phyloP scores from a whole-genome alignment of 1,139 yeast species.

The Hansenula sp. region DNA sequence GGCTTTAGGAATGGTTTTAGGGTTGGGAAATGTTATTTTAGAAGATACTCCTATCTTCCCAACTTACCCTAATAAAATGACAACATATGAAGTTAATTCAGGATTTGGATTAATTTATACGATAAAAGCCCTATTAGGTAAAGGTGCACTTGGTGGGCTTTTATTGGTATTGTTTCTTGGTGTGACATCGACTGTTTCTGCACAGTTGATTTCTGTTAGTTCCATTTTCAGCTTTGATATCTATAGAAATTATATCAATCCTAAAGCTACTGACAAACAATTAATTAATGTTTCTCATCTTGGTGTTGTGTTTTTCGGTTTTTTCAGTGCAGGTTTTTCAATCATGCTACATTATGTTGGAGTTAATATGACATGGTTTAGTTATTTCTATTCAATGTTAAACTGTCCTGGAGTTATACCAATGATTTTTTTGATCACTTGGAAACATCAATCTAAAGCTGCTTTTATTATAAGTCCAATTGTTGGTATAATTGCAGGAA shows the following conservation, averaged over 20 bases:
- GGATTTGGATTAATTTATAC: constrained; percentile 50
- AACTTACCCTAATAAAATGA: constrained; percentile 39
- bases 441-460: constrained; percentile 36
- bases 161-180: constrained; percentile 45
- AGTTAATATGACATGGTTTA: constrained; percentile 41
- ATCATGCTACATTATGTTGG: constrained; percentile 48
- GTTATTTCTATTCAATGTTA: constrained; percentile 32
- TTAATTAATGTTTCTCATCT: constrained; percentile 41
- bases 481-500: constrained; percentile 41
- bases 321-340: constrained; percentile 45
- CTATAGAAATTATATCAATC: constrained; percentile 43
- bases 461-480: constrained; percentile 43
- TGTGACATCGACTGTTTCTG: constrained; percentile 49
- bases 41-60: constrained; percentile 44
- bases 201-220: constrained; percentile 47
- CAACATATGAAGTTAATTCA: constrained; percentile 38
- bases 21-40: constrained; percentile 41
- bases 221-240: constrained; percentile 46
- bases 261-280: constrained; percentile 42
- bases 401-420: constrained; percentile 37
- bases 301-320: constrained; percentile 40
- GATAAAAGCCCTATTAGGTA: constrained; percentile 44
- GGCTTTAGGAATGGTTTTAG: constrained; percentile 36
- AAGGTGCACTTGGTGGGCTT: constrained; percentile 43
- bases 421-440: constrained; percentile 29